Base-by-base conservation (phyloP, 306 rosid species). In the Calophaca sinica region DNA sequence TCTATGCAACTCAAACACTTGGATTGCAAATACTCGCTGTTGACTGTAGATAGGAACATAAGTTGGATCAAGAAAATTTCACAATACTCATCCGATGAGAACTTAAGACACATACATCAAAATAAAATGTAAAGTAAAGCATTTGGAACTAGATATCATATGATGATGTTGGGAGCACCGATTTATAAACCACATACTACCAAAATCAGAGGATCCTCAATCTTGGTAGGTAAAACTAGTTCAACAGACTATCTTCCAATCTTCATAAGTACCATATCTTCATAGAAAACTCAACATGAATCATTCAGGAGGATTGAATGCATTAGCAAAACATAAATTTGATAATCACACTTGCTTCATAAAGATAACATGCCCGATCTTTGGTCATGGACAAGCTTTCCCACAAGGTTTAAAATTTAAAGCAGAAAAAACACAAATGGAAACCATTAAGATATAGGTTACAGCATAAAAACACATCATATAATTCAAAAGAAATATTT, bases 1-100 rank as follows among this genome's bases (percentile, higher is more conserved):
- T 76, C 96, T 89, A 73, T 89, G 96, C 84, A 89, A 81, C 85
- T 89, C 96, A 81, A 89, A 89, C 60, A 89, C 92, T 86, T 87
- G 96, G 52, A 89, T 88, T 50, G 91, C 92, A 77, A 89, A 89
- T 62, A 87, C 87, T 79, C 91, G 84, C 71, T 89, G 96, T 70
- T 89, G 92, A 80, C 99, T 96, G 98, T 82, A 84, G 82, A 87
- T 70, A 90, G 84, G 82, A 85, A 85, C 65, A 88, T 13, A 80
- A 87, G 87, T 87, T 58, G 33, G 74, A 81, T 92, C 89, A 91
- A 84, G 70, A 87, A 89, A 83, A 76, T 86, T 73, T 54, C 76
- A 82, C 67, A 64, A 73, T 55, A 78, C 72, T 48, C 26, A 70
- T 52, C 70, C 44, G 70, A 14, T 46, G 72, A 80, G 62, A 48